Conservation (phyloP, 2,329 filamentous ascomycete species). For the Chlorencoelia australis region DNA sequence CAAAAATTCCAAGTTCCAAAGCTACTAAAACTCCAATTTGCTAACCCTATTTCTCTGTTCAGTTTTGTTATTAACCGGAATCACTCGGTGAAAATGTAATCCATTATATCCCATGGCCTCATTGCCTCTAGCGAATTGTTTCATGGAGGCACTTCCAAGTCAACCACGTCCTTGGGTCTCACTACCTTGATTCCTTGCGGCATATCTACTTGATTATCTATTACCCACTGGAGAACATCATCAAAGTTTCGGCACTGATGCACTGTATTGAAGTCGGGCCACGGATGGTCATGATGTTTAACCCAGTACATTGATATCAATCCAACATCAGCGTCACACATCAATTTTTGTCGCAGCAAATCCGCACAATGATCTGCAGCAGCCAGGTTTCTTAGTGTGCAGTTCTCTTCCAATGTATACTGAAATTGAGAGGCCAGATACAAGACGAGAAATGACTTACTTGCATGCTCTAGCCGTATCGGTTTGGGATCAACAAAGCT, state of each 20-base stretch:
- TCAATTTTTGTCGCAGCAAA: neutral
- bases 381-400: too few relatives aligned
- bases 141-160: neutral
- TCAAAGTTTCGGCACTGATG: slow-evolving; percentile 1
- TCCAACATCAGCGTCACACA: slow-evolving; percentile 1
- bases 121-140: too few relatives aligned
- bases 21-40: too few relatives aligned
- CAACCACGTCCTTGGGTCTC: neutral
- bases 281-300: neutral
- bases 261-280: slow-evolving; percentile 1
- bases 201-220: neutral
- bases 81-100: too few relatives aligned
- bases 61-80: too few relatives aligned
- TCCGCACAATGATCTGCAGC: slow-evolving; percentile 2
- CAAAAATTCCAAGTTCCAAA: too few relatives aligned
- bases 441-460: neutral
- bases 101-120: too few relatives aligned
- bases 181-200: neutral
- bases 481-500: neutral
- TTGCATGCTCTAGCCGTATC: neutral
- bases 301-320: neutral
- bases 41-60: too few relatives aligned
- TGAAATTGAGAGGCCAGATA: neutral
- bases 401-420: neutral
- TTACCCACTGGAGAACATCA: neutral